A percentile compares a stretch with the other conserved stretches of the same genome.
Conservation (phyloP, 768 basidiomycete species). For the Amanita rubescens region DNA sequence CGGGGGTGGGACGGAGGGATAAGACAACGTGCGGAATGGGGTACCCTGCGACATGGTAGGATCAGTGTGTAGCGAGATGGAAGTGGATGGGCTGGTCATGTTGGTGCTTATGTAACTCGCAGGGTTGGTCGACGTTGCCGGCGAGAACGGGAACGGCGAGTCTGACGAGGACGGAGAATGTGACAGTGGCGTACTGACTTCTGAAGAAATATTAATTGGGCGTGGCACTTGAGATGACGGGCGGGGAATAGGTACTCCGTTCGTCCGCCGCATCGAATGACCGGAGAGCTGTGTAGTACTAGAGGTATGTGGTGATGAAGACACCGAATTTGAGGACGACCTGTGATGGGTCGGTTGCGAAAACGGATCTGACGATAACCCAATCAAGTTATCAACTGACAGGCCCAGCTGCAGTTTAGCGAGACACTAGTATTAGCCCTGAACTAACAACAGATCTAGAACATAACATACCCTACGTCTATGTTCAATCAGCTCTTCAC, state of each 20-base stretch:
- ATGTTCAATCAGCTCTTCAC: constrained; percentile 78
- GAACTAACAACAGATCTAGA: neutral
- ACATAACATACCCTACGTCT: constrained; percentile 48
- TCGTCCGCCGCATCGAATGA: constrained; percentile 26
- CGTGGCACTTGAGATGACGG: constrained; percentile 58
- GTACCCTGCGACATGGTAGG: constrained; percentile 26
- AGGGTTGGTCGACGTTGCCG: constrained; percentile 43
- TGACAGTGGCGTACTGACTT: constrained; percentile 55
- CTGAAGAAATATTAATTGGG: constrained; percentile 38
- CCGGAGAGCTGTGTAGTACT: constrained; percentile 29
- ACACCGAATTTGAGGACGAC: constrained; percentile 29
- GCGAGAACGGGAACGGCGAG: constrained; percentile 64
- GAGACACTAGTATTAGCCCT: constrained; percentile 8
- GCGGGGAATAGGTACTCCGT: constrained; percentile 73
- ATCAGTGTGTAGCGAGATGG: constrained; percentile 42
- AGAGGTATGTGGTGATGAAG: constrained; percentile 43
- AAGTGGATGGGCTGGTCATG: constrained; percentile 74
- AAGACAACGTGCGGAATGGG: constrained; percentile 46
- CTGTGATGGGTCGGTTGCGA: constrained; percentile 67
- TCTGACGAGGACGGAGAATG: constrained; percentile 60
- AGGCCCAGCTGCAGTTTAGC: constrained; percentile 49
- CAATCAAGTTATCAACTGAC: constrained; percentile 73
- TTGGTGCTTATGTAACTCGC: constrained; percentile 49
- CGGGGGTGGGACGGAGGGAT: constrained; percentile 80
- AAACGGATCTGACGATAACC: constrained; percentile 58